Evolutionary conservation across 352 stramenopile species (phyloP).

Genomic region (Phytophthora boehmeriae): DNA sequence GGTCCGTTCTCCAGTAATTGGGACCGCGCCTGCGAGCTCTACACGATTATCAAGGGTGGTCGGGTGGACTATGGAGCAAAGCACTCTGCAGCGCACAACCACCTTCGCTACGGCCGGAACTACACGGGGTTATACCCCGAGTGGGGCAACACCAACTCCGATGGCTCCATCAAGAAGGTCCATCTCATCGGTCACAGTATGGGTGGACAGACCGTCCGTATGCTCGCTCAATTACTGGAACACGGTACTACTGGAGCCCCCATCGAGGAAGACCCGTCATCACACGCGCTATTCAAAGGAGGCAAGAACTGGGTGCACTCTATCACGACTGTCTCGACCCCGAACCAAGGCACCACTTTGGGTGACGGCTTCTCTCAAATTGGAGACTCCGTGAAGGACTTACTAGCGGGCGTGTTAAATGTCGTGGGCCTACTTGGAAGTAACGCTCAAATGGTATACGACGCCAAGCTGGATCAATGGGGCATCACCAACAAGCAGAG

Average conservation of each 20-base stretch:
- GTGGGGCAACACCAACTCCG: constrained; percentile 50
- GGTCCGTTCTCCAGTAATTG: constrained; percentile 66
- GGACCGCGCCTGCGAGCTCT: constrained; percentile 70
- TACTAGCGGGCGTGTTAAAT: constrained; percentile 33
- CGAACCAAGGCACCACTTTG: constrained; percentile 67
- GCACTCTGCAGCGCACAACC: constrained; percentile 46
- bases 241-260: constrained; percentile 53
- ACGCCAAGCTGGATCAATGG: constrained; percentile 61
- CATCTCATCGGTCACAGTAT: constrained; percentile 83
- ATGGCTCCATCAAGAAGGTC: constrained; percentile 67
- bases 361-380: constrained; percentile 49
- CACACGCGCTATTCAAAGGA: constrained; percentile 53
- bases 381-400: constrained; percentile 39
- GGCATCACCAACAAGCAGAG: constrained; percentile 34
- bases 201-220: constrained; percentile 79
- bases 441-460: constrained; percentile 40
- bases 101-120: constrained; percentile 46
- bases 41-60: constrained; percentile 66
- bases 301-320: constrained; percentile 74
- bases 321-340: constrained; percentile 64
- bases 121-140: constrained; percentile 61
- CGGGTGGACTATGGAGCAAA: constrained; percentile 58
- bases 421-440: constrained; percentile 34
- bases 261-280: constrained; percentile 28
- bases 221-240: constrained; percentile 65